phyloP scores from a whole-genome alignment of 129 eudicot species.

The Saposhnikovia divaricata region DNA sequence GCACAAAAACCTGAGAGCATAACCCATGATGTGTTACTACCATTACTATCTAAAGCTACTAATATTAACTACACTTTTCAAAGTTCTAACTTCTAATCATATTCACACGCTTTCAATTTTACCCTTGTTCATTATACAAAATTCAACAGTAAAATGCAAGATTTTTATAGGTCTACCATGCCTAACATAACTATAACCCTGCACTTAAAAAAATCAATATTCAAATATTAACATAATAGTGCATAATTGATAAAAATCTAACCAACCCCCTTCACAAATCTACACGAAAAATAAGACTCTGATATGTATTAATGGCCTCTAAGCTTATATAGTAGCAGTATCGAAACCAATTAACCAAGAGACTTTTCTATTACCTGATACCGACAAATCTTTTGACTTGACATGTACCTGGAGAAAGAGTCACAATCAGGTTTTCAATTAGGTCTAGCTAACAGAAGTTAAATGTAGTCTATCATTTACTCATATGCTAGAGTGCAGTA shows the following conservation, averaged over 20 bases:
- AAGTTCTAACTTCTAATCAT: neutral
- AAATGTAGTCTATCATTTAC: neutral
- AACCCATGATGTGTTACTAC: neutral
- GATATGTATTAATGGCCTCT: conserved; percentile 86
- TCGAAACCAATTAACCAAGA: conserved; percentile 86
- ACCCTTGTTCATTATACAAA: neutral
- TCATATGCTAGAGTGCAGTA: neutral
- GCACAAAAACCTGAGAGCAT: no score
- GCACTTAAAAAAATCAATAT: conserved; percentile 5
- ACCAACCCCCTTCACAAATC: conserved; percentile 36
- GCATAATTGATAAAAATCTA: neutral
- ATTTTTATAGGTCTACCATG: conserved; percentile 38
- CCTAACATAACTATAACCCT: conserved; percentile 80
- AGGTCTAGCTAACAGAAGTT: neutral
- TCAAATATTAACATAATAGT: conserved; percentile 9
- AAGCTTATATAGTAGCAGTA: conserved; percentile 93
- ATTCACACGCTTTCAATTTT: neutral
- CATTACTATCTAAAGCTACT: neutral
- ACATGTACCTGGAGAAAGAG: neutral
- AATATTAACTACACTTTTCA: no score
- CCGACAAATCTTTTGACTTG: neutral
- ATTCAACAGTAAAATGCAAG: neutral
- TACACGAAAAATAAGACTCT: conserved; percentile 44
- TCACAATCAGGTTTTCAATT: neutral
- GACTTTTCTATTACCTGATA: conserved; percentile 80